phyloP scores from a whole-genome alignment of 345 rosid species.

The Draba incana region DNA sequence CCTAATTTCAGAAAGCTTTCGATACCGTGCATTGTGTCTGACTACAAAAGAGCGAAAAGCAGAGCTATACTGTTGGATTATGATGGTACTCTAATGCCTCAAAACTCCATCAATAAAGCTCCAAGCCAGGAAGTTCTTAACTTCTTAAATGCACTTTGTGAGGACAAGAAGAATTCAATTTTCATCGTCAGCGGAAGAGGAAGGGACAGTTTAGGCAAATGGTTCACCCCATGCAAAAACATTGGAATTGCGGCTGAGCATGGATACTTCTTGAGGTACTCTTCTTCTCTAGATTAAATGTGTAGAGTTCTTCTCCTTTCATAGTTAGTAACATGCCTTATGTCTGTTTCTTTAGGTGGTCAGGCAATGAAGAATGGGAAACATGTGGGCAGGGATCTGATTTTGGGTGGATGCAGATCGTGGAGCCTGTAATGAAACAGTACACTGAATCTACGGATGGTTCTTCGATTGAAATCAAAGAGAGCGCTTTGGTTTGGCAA shows the following conservation, averaged over 20 bases:
- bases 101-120: constrained; percentile 46
- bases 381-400: constrained; percentile 48
- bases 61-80: constrained; percentile 48
- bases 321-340: constrained; percentile 1
- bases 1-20: constrained; percentile 50
- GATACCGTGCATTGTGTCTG: constrained; percentile 47
- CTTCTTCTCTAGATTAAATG: constrained; percentile 13
- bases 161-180: constrained; percentile 42
- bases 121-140: constrained; percentile 47
- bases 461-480: constrained; percentile 45
- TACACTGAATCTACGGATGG: constrained; percentile 49
- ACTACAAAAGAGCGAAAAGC: constrained; percentile 46
- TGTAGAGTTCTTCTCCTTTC: background rate
- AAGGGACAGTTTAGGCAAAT: constrained; percentile 46
- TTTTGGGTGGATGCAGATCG: constrained; percentile 52
- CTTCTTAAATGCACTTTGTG: constrained; percentile 41
- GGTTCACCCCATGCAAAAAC: constrained; percentile 45
- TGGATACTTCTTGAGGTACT: constrained; percentile 46
- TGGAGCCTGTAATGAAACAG: constrained; percentile 47
- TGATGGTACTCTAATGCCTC: constrained; percentile 50
- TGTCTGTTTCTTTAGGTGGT: constrained; percentile 36
- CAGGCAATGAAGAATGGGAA: constrained; percentile 47
- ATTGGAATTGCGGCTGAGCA: constrained; percentile 49
- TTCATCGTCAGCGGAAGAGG: constrained; percentile 51
- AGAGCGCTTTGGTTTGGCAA: constrained; percentile 50